A percentile compares a stretch with the other conserved stretches of the same genome.
These are phyloP conservation scores for Wickerhamiella parazyma DNA, from an alignment of 805 yeast genomes.

Conservation along the genomic window DNA sequence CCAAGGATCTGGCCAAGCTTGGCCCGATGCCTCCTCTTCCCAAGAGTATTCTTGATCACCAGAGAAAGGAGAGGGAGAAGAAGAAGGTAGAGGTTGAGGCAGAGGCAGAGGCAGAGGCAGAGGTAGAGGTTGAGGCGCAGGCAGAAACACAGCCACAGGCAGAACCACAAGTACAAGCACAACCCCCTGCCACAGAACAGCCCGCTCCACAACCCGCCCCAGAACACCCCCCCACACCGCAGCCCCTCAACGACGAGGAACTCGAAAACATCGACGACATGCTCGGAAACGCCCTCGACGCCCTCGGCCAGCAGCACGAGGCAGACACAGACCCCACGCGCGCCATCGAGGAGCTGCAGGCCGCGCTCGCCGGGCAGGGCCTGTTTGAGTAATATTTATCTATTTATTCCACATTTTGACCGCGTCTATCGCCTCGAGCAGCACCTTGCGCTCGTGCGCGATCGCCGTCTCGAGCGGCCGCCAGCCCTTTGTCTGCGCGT, in stretches of 20 bases:
- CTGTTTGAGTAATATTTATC: conserved; percentile 4
- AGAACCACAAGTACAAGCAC: not conserved
- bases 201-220: not conserved
- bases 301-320: conserved; percentile 1
- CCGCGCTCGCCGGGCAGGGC: conserved; percentile 6
- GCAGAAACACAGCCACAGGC: not conserved
- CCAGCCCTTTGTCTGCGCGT: conserved; percentile 20
- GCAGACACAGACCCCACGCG: conserved; percentile 3
- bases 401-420: conserved; percentile 9
- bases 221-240: not conserved
- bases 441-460: conserved; percentile 22
- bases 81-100: not conserved
- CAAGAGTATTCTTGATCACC: conserved; percentile 7
- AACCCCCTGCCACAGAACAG: not conserved
- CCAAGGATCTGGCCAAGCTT: not conserved
- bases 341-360: conserved; percentile 6
- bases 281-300: conserved; percentile 8
- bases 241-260: not conserved
- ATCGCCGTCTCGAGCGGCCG: conserved; percentile 21
- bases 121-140: not conserved
- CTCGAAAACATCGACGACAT: conserved; percentile 6
- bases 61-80: conserved; percentile 1
- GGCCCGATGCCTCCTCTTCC: conserved; percentile 9
- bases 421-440: conserved; percentile 18
- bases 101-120: not conserved